Evolutionary conservation across 108 stramenopile genomes (phyloP).

Genomic region (Fragilaria radians): DNA sequence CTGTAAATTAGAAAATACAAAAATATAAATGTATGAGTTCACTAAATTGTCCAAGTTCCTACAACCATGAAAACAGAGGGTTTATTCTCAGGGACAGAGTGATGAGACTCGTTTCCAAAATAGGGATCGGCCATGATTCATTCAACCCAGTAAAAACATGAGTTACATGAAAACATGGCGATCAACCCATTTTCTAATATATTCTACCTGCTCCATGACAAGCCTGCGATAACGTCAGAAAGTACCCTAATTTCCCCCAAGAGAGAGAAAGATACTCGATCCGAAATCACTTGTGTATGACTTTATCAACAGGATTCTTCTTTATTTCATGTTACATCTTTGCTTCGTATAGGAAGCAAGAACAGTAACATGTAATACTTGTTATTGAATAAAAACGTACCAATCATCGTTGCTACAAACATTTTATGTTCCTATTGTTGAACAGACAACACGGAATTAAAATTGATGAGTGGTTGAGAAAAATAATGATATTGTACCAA

Average conservation of each 20-base stretch:
- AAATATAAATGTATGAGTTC: neutral
- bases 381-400: too few relatives aligned
- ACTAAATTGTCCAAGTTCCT: neutral
- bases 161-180: neutral
- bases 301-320: too few relatives aligned
- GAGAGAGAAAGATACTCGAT: neutral
- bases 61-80: constrained; percentile 2
- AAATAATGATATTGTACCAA: too few relatives aligned
- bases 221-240: neutral
- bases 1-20: neutral
- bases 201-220: neutral
- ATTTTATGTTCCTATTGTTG: too few relatives aligned
- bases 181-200: neutral
- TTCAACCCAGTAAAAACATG: too few relatives aligned
- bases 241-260: neutral
- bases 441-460: too few relatives aligned
- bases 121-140: neutral
- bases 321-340: too few relatives aligned
- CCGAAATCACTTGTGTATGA: constrained; percentile 1
- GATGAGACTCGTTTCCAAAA: neutral
- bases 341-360: too few relatives aligned
- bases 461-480: too few relatives aligned
- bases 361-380: too few relatives aligned
- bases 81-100: neutral
- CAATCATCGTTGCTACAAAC: too few relatives aligned